Evolutionary conservation across 306 rosid species (phyloP), one percentile per base, ranked within the genome.

Genomic region (Abrus precatorius): DNA sequence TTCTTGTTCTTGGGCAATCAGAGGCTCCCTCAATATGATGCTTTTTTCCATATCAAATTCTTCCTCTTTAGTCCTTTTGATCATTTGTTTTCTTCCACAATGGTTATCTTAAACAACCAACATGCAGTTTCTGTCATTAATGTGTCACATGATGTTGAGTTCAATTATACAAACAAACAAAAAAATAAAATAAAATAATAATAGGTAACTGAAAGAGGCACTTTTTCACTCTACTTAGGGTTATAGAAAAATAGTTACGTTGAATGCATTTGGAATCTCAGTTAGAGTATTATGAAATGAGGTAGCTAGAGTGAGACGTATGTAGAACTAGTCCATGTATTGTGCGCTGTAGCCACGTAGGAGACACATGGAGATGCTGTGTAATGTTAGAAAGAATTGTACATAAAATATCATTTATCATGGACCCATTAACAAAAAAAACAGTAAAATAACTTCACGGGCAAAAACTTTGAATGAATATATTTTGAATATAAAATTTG

Each of bases 11-110:
- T 59, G 82, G 5, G 69, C 50, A 3, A 81, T 54, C 33, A 59
- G 60, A 28, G 88, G 80, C 43, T 91, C 88, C 29, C 67, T 70
- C 83, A 20, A 44, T 73, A 47, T 79, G 57, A 29, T 7, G 56
- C 4, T 48, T 69, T 76, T 84, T 72, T 88, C 87, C 86, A 83
- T 80, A 59, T 59, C 67, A 62, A 49, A 30, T 57, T 75, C 76
- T 65, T 49, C 13, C n/a, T 7, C 1, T 41, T 28, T 0, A 49
- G 38, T 53, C 48, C 53, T 49, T 43, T 45, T 74, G 38, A 68
- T 36, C 34, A 33, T 47, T 48, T 33, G 12, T 48, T 3, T 20
- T 20, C 20, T 20, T 64, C 5, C 5, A 27, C 62, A 32, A 54
- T 47, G 36, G 6, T 64, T 12, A 69, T 50, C 75, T 43, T 20